A percentile compares a stretch with the other conserved stretches of the same genome.
phyloP scores from a whole-genome alignment of 495 filamentous ascomycete species.

The Cercophora newfieldiana region DNA sequence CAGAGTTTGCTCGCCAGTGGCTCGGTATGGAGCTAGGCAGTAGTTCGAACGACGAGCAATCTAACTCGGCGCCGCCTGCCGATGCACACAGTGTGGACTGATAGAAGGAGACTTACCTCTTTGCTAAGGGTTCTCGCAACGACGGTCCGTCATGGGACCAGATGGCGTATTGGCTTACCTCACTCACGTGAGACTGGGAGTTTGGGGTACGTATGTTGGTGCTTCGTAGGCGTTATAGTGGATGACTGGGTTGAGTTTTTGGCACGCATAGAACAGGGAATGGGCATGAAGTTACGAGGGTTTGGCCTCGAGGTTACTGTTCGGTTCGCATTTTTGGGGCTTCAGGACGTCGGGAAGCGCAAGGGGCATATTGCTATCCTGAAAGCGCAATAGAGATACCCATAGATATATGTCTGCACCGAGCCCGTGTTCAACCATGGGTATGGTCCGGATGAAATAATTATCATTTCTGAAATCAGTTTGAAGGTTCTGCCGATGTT shows the following conservation, averaged over 20 bases:
- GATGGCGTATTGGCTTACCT: background rate
- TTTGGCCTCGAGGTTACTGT: background rate
- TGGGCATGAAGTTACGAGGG: background rate
- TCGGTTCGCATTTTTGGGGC: background rate
- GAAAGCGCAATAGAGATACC: background rate
- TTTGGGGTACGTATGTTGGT: background rate
- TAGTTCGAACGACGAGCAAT: background rate
- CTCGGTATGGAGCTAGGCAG: background rate
- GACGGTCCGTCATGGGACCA: background rate
- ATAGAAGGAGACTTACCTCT: background rate
- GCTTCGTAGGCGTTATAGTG: background rate
- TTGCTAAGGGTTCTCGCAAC: background rate
- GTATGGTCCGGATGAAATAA: background rate
- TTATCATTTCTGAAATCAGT: no score
- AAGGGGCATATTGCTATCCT: background rate
- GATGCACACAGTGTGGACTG: background rate
- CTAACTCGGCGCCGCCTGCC: background rate
- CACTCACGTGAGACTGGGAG: background rate
- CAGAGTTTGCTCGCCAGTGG: background rate
- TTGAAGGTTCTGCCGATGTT: no score
- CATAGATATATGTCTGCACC: background rate
- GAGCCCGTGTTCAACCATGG: background rate
- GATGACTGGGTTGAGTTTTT: background rate
- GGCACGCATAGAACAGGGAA: background rate
- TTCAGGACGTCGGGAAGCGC: background rate